phyloP scores from a whole-genome alignment of 345 rosid genomes.

The Melastoma malabathricum region DNA sequence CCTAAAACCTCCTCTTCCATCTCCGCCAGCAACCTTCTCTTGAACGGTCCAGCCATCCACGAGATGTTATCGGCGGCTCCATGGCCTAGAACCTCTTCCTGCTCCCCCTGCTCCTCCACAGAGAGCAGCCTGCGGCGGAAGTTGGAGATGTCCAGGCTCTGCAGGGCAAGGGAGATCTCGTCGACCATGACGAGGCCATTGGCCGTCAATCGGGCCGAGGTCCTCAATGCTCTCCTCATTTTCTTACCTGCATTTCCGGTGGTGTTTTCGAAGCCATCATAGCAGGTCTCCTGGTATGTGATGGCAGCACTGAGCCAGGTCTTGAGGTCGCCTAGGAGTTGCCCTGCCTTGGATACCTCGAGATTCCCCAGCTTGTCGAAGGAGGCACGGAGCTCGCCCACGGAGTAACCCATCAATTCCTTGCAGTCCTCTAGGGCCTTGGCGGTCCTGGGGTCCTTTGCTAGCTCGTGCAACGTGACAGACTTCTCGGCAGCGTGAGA shows the following conservation, averaged over 20 bases:
- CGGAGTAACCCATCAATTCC: conserved; percentile 43
- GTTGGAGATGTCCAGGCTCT: conserved; percentile 11
- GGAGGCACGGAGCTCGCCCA: conserved; percentile 33
- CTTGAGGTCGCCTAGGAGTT: conserved; percentile 24
- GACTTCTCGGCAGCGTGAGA: conserved; percentile 35
- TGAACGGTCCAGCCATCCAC: too few species aligned
- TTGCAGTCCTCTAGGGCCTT: conserved; percentile 44
- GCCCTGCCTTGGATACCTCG: conserved; percentile 10
- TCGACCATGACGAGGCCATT: conserved; percentile 20
- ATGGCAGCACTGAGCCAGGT: conserved; percentile 68
- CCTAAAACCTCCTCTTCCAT: background rate
- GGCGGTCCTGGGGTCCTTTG: conserved; percentile 11
- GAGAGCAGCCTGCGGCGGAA: conserved; percentile 1
- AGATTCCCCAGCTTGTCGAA: conserved; percentile 12
- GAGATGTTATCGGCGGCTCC: too few species aligned
- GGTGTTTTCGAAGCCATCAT: conserved; percentile 50
- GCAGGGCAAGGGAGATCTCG: conserved; percentile 19
- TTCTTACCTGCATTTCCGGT: conserved; percentile 34
- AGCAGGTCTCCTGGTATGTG: conserved; percentile 59
- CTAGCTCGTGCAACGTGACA: conserved; percentile 15
- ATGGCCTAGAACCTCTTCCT: too few species aligned
- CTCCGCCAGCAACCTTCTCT: too few species aligned
- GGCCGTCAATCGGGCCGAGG: conserved; percentile 35
- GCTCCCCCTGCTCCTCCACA: background rate
- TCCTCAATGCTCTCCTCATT: conserved; percentile 34